Base-by-base conservation (phyloP, 1,139 yeast species). In the Kluyveromyces marxianus region DNA sequence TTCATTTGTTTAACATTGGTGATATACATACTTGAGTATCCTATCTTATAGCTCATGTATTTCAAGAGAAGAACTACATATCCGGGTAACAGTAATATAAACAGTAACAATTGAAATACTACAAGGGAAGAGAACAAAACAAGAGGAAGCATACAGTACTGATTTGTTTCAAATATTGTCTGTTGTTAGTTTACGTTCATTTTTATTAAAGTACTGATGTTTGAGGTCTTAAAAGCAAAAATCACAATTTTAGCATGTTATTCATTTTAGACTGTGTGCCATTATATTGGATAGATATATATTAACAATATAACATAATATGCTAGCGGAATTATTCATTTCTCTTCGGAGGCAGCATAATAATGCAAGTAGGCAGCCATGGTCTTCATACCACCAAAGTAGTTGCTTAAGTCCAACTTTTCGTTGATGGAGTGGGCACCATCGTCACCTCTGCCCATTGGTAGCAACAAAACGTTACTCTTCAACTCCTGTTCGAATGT, bases 341-440 rank as follows among this genome's bases (percentile, higher is more conserved):
- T 60, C 44, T 53, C 59, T 30, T 56, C 53, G 14, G 63, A 54
- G 44, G 55, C 72, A 41, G 86, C 85, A 58, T 83, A 83, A 71
- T 84, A 90, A 70, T 90, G 97, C 65, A 92, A 75, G 69, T 88
- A 92, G 25, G 97, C 96, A 54, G 95, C 87, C 69, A 92, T 77
- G 28, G 96, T 84, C 75, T 94, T 94, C 62, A 86, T 82, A 52
- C 99, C 99, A 63, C 87, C 85, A 57, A 92, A 81, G 69, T 87
- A 94, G 74, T 94, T 94, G 55, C 85, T 71, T 45, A 88, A 72
- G 65, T 94, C 85, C 62, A 94, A 72, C 73, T 94, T 94, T 70
- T 94, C 99, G 64, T 92, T 92, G 60, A 92, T 88, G 29, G 97
- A 88, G 67, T 94, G 99, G 44, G 99, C 98, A 57, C 98, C 98